Evolutionary conservation across 225 moss, liverwort and hornwort species (phyloP).

Genomic region (Polytrichum commune): DNA sequence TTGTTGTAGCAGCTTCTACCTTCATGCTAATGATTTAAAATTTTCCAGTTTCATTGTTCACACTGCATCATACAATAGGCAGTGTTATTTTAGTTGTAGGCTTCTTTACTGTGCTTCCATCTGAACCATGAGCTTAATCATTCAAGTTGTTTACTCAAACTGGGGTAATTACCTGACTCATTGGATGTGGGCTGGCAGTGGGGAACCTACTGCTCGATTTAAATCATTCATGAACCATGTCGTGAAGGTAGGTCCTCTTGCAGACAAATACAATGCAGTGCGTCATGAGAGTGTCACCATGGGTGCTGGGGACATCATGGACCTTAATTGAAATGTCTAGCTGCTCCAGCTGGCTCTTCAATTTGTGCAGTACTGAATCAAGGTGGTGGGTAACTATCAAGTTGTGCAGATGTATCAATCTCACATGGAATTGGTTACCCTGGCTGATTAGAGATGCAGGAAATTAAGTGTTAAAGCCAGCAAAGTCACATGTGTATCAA

Average conservation of each 20-base stretch:
- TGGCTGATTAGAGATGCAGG: constrained; percentile 3
- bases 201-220: constrained; percentile 92
- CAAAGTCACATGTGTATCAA: not conserved
- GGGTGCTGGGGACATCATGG: constrained; percentile 91
- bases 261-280: constrained; percentile 95
- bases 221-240: constrained; percentile 98
- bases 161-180: no score
- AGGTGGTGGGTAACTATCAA: constrained; percentile 19
- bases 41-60: no score
- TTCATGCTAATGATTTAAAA: no score
- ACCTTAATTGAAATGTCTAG: constrained; percentile 48
- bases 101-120: no score
- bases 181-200: constrained; percentile 51
- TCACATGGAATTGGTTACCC: constrained; percentile 3
- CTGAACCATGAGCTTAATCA: no score
- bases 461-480: constrained; percentile 5
- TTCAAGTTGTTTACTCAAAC: no score
- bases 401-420: constrained; percentile 8
- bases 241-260: constrained; percentile 93
- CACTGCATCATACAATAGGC: no score
- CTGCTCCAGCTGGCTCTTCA: constrained; percentile 6
- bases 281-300: constrained; percentile 98
- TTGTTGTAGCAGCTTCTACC: no score
- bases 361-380: constrained; percentile 14
- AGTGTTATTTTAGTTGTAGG: no score